Conservation (phyloP, 192 early-diverging fungal species). For the Coemansia aciculifera region DNA sequence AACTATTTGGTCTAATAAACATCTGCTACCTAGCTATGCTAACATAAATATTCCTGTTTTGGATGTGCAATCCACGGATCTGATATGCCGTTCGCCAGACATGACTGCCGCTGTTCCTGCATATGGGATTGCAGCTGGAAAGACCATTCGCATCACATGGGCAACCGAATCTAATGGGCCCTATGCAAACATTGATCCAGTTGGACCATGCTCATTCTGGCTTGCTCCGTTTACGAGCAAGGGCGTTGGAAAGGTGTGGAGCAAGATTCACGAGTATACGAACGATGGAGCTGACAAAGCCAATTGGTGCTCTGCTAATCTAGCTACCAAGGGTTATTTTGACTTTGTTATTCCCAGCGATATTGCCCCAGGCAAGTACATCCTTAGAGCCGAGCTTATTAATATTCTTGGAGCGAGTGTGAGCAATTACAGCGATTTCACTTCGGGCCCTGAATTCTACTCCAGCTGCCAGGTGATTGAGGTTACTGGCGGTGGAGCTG, state of each 20-base stretch:
- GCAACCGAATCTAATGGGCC: not conserved
- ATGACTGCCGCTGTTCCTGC: not conserved
- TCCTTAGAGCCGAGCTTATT: not conserved
- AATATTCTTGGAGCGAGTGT: not conserved
- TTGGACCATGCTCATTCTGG: conserved; percentile 2
- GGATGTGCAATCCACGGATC: not conserved
- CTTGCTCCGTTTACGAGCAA: not conserved
- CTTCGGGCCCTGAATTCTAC: not conserved
- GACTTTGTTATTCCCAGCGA: not conserved
- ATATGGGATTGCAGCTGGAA: not conserved
- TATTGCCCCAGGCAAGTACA: not conserved
- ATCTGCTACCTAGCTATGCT: not conserved
- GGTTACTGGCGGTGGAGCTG: not conserved
- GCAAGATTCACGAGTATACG: not conserved
- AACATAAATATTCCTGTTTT: not conserved
- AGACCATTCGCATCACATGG: not conserved
- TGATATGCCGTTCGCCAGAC: not conserved
- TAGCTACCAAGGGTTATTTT: not conserved
- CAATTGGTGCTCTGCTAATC: not conserved
- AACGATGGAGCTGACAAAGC: not conserved
- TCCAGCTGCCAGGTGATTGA: not conserved
- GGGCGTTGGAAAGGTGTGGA: not conserved
- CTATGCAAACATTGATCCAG: not conserved
- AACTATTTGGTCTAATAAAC: not conserved
- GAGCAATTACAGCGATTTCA: not conserved